Conservation (phyloP, 495 filamentous ascomycete genomes). For the Penicillium angulare region DNA sequence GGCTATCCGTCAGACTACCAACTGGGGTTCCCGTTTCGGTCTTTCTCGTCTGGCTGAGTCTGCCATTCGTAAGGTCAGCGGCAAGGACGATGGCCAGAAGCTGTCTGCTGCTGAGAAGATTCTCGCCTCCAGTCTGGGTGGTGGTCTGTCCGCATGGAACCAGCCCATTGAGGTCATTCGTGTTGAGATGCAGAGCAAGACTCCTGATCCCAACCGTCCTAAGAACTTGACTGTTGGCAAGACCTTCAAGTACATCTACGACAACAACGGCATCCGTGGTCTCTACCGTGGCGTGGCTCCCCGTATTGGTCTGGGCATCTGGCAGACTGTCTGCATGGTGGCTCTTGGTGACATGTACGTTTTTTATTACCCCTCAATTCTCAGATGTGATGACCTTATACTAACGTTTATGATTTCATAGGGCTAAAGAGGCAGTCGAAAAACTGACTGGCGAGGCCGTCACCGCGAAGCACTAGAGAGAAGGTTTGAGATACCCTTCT, state of each 20-base stretch:
- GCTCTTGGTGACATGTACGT: constrained; percentile 98
- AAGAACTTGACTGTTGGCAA: constrained; percentile 97
- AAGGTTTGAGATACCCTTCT: constrained; percentile 54
- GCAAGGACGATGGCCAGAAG: constrained; percentile 77
- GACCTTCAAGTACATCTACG: constrained; percentile 91
- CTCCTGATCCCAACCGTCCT: constrained; percentile 91
- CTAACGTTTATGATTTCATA: constrained; percentile 50
- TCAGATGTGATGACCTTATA: constrained; percentile 27
- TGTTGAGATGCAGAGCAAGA: constrained; percentile 99
- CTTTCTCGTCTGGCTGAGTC: constrained; percentile 86
- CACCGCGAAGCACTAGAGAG: constrained; percentile 92
- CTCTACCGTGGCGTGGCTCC: constrained; percentile 95
- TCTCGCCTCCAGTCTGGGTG: constrained; percentile 79
- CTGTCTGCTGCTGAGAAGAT: constrained; percentile 85
- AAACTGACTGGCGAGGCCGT: constrained; percentile 92
- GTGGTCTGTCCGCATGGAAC: constrained; percentile 96
- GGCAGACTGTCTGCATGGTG: constrained; percentile 99
- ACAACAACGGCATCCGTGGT: constrained; percentile 82
- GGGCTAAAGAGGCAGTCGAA: constrained; percentile 96
- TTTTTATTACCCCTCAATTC: constrained; percentile 1
- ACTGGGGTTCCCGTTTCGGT: constrained; percentile 97
- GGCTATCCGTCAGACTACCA: constrained; percentile 97
- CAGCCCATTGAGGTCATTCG: constrained; percentile 99
- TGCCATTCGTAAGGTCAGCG: constrained; percentile 75
- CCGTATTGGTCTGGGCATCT: constrained; percentile 90